These are phyloP conservation scores for Kockovaella imperatae DNA, from an alignment of 768 basidiomycete species.

Conservation along the genomic window DNA sequence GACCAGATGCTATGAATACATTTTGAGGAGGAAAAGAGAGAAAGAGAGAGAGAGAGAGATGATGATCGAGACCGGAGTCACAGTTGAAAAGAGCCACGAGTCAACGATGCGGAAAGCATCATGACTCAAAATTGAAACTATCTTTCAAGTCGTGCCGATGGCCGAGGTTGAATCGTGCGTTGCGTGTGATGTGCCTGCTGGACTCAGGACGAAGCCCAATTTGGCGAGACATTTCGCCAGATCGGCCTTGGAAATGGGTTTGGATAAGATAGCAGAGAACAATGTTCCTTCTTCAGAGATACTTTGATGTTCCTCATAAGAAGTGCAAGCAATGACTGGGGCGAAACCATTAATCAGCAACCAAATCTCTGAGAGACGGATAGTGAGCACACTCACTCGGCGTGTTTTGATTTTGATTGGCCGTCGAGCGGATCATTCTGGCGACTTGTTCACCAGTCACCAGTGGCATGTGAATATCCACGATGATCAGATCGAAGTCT, in stretches of 20 bases:
- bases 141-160: background rate
- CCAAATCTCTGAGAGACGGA: background rate
- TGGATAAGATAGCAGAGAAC: slow-evolving; percentile 56
- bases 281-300: slow-evolving; percentile 41
- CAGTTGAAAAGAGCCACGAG: no score
- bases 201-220: slow-evolving; percentile 58
- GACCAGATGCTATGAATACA: no score
- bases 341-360: background rate
- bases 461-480: slow-evolving; percentile 92
- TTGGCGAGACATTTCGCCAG: slow-evolving; percentile 70
- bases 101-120: no score
- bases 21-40: no score
- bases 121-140: no score
- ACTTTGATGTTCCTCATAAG: slow-evolving; percentile 38
- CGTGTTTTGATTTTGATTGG: slow-evolving; percentile 85
- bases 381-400: slow-evolving; percentile 51
- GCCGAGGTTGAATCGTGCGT: background rate
- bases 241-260: slow-evolving; percentile 83
- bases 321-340: slow-evolving; percentile 44
- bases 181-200: background rate
- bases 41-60: no score
- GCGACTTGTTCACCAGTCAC: slow-evolving; percentile 96
- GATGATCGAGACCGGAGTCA: no score
- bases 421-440: slow-evolving; percentile 92
- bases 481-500: slow-evolving; percentile 94